Conservation (phyloP, 129 eudicot genomes). For the Daucus carota region DH1_v3.0 NC_030385.2:37199501-37200000, state of each 20-base stretch:
- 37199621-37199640: constrained; percentile 80
- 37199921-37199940: constrained; percentile 92
- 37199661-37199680: constrained; percentile 78
- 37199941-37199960: constrained; percentile 86
- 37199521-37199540: constrained; percentile 88
- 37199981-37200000: constrained; percentile 97
- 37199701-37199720: constrained; percentile 88
- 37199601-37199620: constrained; percentile 84
- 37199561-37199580: constrained; percentile 87
- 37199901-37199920: constrained; percentile 89
- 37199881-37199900: constrained; percentile 87
- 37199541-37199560: constrained; percentile 91
- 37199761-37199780: constrained; percentile 88
- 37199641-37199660: constrained; percentile 70
- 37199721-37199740: constrained; percentile 86
- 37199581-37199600: constrained; percentile 83
- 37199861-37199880: constrained; percentile 85
- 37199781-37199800: constrained; percentile 83
- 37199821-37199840: constrained; percentile 86
- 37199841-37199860: constrained; percentile 91
- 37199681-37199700: constrained; percentile 90
- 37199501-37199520: constrained; percentile 92
- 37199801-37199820: constrained; percentile 87
- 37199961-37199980: constrained; percentile 90
- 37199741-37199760: constrained; percentile 85